Evolutionary conservation across 1,284 basidiomycete genomes (phyloP).

Genomic region (Cryptococcus amylolentus): DNA sequence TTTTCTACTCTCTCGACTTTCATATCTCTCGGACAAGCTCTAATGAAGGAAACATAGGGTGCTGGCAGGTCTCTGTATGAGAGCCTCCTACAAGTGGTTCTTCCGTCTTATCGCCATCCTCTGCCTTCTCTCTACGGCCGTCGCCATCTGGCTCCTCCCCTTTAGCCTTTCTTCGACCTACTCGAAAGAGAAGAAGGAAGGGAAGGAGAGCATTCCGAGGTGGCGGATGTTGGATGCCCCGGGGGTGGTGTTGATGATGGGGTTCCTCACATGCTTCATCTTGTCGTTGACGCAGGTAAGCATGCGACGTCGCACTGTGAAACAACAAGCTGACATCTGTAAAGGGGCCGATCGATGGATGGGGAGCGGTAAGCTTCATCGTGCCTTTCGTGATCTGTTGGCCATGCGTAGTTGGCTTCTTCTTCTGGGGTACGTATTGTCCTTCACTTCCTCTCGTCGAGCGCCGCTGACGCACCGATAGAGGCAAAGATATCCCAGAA

Average conservation of each 20-base stretch:
- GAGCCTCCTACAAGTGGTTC: conserved; percentile 29
- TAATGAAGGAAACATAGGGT: conserved; percentile 1
- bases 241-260: conserved; percentile 34
- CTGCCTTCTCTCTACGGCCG: neutral
- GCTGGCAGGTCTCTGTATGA: conserved; percentile 26
- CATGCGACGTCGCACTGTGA: too few relatives aligned
- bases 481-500: conserved; percentile 19
- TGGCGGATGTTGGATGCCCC: conserved; percentile 39
- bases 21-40: neutral
- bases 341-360: conserved; percentile 28
- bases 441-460: conserved; percentile 1
- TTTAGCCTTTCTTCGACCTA: conserved; percentile 8
- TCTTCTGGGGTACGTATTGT: conserved; percentile 27
- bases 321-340: too few relatives aligned
- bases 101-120: conserved; percentile 38
- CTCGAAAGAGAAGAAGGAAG: neutral
- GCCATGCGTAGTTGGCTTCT: conserved; percentile 30
- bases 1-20: neutral
- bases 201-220: conserved; percentile 11
- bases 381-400: conserved; percentile 36
- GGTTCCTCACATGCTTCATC: conserved; percentile 37
- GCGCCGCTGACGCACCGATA: neutral
- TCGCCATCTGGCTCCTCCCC: neutral
- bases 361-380: conserved; percentile 36
- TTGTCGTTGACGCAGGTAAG: conserved; percentile 34